Evolutionary conservation across 495 filamentous ascomycete species (phyloP).

Genomic region (Daldinia childiae): DNA sequence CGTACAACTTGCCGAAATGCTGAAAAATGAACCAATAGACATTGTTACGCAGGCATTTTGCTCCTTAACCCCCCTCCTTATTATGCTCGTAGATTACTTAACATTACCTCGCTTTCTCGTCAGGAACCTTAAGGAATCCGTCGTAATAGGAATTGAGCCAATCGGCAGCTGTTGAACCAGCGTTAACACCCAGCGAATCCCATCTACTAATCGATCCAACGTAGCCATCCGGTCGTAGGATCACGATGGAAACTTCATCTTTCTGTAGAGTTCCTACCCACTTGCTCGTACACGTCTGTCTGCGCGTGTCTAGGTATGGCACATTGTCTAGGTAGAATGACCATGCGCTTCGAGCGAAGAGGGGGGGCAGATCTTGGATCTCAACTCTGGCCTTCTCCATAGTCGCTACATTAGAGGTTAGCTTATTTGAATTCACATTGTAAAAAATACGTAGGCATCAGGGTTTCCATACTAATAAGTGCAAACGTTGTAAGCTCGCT

Average conservation of each 20-base stretch:
- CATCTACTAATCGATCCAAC: conserved; percentile 67
- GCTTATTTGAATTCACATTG: not conserved
- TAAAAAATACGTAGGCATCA: no score
- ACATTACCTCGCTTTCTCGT: conserved; percentile 18
- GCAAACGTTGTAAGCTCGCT: conserved; percentile 69
- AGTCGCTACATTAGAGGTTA: conserved; percentile 54
- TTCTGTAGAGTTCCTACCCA: conserved; percentile 67
- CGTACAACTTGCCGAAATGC: conserved; percentile 32
- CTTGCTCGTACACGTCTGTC: conserved; percentile 64
- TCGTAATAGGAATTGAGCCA: conserved; percentile 71
- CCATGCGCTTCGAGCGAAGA: conserved; percentile 70
- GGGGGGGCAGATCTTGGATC: conserved; percentile 65
- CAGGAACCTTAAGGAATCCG: conserved; percentile 59
- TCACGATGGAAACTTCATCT: conserved; percentile 64
- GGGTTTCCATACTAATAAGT: conserved; percentile 54
- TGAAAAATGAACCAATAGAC: conserved; percentile 14
- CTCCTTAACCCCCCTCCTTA: conserved; percentile 6
- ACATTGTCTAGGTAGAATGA: conserved; percentile 72
- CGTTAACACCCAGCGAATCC: conserved; percentile 54
- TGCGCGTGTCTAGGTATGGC: conserved; percentile 58
- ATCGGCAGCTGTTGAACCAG: conserved; percentile 55
- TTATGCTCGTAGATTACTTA: not conserved
- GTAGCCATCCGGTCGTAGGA: conserved; percentile 75
- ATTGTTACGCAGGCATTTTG: conserved; percentile 11
- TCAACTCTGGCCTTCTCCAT: conserved; percentile 67